Conservation (phyloP, 805 yeast genomes). For the Saccharomycopsis fermentans region DNA sequence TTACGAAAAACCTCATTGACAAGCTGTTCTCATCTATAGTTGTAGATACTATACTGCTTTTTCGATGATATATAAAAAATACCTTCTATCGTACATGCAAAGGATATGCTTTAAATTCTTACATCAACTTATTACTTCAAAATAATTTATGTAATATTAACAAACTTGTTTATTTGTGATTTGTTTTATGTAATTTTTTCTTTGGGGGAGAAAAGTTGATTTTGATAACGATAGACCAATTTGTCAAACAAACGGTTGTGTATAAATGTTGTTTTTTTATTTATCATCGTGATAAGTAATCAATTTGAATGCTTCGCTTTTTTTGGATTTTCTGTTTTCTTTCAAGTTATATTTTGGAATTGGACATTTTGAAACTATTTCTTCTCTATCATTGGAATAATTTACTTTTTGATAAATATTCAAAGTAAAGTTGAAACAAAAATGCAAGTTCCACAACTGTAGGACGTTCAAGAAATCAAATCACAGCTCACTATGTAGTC, state of each 20-base stretch:
- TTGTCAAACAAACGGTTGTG: not conserved
- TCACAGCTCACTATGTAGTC: too few species aligned
- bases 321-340: not conserved
- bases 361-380: too few species aligned
- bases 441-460: too few species aligned
- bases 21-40: too few species aligned
- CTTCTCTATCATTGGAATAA: too few species aligned
- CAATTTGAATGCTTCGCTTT: not conserved
- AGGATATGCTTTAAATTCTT: not conserved
- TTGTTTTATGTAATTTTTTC: not conserved
- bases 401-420: too few species aligned
- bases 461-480: too few species aligned
- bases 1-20: too few species aligned
- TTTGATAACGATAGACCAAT: not conserved
- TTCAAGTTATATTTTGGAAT: not conserved
- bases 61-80: too few species aligned
- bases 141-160: not conserved
- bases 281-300: not conserved
- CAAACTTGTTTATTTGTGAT: conserved; percentile 1
- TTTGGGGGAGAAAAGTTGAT: not conserved
- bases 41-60: too few species aligned
- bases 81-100: too few species aligned
- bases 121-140: not conserved
- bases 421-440: too few species aligned
- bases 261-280: not conserved